These are phyloP conservation scores for Tillandsia leiboldiana DNA, from an alignment of 176 grass and related monocot species.

Conservation along the genomic window DNA sequence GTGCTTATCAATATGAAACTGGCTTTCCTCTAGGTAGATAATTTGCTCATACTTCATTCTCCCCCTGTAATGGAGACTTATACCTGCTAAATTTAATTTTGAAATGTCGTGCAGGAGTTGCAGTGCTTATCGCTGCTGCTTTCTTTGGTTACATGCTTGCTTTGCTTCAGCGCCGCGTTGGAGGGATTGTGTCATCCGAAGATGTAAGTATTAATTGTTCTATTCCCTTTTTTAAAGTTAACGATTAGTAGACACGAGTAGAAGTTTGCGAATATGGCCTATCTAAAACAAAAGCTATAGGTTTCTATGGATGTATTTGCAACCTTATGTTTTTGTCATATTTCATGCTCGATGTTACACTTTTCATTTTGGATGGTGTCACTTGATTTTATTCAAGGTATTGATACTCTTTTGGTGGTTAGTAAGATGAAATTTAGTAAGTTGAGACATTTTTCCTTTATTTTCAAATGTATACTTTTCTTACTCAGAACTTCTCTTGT, in stretches of 20 bases:
- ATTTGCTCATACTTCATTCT: background rate
- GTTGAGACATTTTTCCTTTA: no score
- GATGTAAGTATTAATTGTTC: slow-evolving; percentile 40
- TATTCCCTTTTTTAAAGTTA: background rate
- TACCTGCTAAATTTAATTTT: background rate
- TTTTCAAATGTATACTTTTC: background rate
- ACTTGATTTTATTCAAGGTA: background rate
- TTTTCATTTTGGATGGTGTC: background rate
- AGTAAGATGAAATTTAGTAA: background rate
- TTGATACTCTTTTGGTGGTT: background rate
- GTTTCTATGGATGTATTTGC: background rate
- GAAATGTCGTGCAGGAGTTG: slow-evolving; percentile 39
- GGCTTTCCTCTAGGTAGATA: slow-evolving; percentile 82
- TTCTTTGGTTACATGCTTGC: slow-evolving; percentile 99
- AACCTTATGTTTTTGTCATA: background rate
- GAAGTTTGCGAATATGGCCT: background rate
- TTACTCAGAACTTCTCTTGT: slow-evolving; percentile 1
- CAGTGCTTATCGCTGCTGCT: slow-evolving; percentile 76
- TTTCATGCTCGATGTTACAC: background rate
- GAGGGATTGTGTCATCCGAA: slow-evolving; percentile 56
- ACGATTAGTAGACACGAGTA: background rate
- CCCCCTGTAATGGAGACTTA: background rate
- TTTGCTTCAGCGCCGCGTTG: slow-evolving; percentile 61
- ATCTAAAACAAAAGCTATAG: background rate
- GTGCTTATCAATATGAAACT: slow-evolving; percentile 63